Evolutionary conservation across 2,329 filamentous ascomycete genomes (phyloP), one percentile per base, ranked within the genome.

Genomic region (Geoglossum cookeanum): DNA sequence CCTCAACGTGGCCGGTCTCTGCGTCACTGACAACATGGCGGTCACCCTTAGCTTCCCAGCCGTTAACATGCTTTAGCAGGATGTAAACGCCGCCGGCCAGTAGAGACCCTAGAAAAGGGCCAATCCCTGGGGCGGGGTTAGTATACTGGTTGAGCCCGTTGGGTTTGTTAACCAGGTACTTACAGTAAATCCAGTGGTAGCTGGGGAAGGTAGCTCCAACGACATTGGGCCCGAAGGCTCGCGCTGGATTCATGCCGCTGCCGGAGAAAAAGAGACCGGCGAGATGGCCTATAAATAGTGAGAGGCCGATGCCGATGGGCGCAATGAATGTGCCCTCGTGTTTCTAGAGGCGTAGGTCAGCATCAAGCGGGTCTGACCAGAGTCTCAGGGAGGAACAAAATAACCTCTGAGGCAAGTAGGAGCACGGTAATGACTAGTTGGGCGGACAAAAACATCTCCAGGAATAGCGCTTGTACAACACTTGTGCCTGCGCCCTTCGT

Each of bases 71-170:
- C 64, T 77, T 77, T 56, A 80, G 67, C 1, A 76, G 60, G 58
- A 70, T 70, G 67, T 78, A 80, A 22, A 77, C 69, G 7, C 60
- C 68, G 17, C 68, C 72, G 0, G 77, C 75, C 9, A 80, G 63
- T 4, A 75, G 55, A 0, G 73, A 63, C 0, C 78, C 78, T 55
- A 77, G 66, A 8, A 72, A 65, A 1, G 78, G 78, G 0, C 76
- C 77, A 9, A 79, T 17, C 42, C 42, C 42, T 45, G 3, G 1
- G 4, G 42, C 1, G 22, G 15, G 42, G 17, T 22, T 45, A 7
- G n/a, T 6, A 22, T 13, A 45, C 7, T 4, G 22, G 42, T 22
- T 13, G 22, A 45, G 9, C 9, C 39, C 8, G 22, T 45, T 42
- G 13, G 42, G 7, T 45, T 61, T 6, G 15, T 22, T 39, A 15